Conservation (phyloP, 2,329 filamentous ascomycete species). For the Talaromyces sp. region DNA sequence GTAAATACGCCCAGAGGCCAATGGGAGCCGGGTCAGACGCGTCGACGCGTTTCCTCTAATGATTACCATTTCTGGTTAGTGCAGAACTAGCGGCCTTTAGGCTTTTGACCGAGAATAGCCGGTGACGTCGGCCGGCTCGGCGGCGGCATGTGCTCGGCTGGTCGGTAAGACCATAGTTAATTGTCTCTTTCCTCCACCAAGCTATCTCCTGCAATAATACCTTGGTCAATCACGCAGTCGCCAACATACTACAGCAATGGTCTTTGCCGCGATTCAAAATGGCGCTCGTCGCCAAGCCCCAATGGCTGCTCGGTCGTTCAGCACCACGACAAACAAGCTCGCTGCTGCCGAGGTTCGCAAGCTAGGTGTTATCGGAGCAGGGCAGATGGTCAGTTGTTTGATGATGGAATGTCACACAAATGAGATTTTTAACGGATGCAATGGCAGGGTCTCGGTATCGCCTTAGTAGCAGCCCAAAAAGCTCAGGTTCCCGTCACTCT, state of each 20-base stretch:
- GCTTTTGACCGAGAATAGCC: constrained; percentile 25
- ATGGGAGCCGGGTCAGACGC: constrained; percentile 24
- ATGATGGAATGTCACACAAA: not conserved
- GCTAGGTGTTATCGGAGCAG: constrained; percentile 87
- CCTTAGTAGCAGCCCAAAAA: constrained; percentile 82
- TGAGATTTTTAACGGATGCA: not conserved
- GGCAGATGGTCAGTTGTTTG: constrained; percentile 73
- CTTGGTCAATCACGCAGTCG: not conserved
- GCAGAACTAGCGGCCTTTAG: not conserved
- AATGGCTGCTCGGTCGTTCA: constrained; percentile 57
- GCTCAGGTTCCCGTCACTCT: constrained; percentile 80
- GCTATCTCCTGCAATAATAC: not conserved
- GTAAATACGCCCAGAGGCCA: constrained; percentile 10
- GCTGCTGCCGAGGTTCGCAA: constrained; percentile 72
- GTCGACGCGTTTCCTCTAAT: constrained; percentile 21
- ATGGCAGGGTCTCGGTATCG: constrained; percentile 85
- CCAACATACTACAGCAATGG: constrained; percentile 22
- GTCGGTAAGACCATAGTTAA: not conserved
- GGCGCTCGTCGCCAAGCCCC: constrained; percentile 27
- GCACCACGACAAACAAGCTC: constrained; percentile 59
- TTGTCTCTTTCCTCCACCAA: not conserved
- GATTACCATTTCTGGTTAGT: not conserved
- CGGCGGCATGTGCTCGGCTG: not conserved
- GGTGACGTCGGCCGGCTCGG: constrained; percentile 20
- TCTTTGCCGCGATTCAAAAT: constrained; percentile 31